These are phyloP conservation scores for Pleurotus tuber-regium DNA, from an alignment of 768 basidiomycete species.

Conservation along the genomic window DNA sequence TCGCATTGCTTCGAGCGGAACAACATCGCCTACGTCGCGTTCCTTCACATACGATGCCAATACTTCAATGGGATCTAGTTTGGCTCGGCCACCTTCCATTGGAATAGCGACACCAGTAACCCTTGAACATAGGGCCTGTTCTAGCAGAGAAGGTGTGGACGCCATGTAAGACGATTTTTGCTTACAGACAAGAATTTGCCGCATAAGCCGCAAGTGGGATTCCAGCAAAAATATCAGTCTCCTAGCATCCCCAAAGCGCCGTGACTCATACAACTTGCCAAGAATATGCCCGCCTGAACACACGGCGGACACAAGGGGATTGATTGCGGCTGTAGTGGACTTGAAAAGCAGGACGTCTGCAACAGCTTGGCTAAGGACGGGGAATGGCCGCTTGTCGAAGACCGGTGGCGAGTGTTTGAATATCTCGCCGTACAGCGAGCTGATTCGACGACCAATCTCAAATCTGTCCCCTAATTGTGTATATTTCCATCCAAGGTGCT, in stretches of 20 bases:
- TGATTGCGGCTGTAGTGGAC: slow-evolving; percentile 77
- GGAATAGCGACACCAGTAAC: slow-evolving; percentile 48
- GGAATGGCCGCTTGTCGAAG: slow-evolving; percentile 54
- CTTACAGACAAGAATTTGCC: slow-evolving; percentile 65
- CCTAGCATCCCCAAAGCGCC: slow-evolving; percentile 68
- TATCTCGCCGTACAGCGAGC: slow-evolving; percentile 64
- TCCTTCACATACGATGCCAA: slow-evolving; percentile 67
- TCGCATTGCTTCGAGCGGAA: slow-evolving; percentile 65
- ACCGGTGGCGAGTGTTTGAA: slow-evolving; percentile 59
- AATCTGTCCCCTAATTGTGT: slow-evolving; percentile 77
- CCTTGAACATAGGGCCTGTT: slow-evolving; percentile 71
- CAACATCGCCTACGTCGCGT: slow-evolving; percentile 53
- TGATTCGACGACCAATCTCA: slow-evolving; percentile 71
- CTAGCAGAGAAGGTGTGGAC: slow-evolving; percentile 62
- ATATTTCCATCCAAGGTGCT: slow-evolving; percentile 86
- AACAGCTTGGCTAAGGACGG: slow-evolving; percentile 57
- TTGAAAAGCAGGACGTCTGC: slow-evolving; percentile 71
- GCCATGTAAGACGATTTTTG: slow-evolving; percentile 39
- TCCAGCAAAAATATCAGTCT: slow-evolving; percentile 69
- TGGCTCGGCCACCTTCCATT: slow-evolving; percentile 42
- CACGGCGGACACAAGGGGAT: slow-evolving; percentile 73
- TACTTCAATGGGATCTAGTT: slow-evolving; percentile 72
- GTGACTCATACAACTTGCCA: slow-evolving; percentile 54
- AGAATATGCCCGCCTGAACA: slow-evolving; percentile 60
- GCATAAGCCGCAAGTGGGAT: slow-evolving; percentile 59